These are phyloP conservation scores for Globisporangium uncinulatum DNA, from an alignment of 352 stramenopile genomes.

Conservation along the genomic window DNA sequence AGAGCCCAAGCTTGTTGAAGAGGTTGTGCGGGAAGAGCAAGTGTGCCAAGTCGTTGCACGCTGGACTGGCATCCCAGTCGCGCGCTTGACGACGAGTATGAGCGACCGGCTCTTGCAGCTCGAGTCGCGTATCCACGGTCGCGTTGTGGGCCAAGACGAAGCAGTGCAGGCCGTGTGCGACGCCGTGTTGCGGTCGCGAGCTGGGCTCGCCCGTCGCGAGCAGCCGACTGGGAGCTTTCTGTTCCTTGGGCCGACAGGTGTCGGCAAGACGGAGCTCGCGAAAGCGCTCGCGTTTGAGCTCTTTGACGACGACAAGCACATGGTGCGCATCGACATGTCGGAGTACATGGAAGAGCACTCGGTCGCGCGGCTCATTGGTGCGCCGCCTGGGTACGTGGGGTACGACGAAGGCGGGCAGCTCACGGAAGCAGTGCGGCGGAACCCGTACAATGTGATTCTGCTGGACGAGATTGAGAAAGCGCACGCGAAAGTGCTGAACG, in stretches of 20 bases:
- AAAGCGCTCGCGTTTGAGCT: slow-evolving; percentile 91
- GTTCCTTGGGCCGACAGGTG: slow-evolving; percentile 95
- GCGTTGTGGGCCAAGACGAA: slow-evolving; percentile 93
- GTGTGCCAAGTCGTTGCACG: too few relatives aligned
- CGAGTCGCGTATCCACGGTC: slow-evolving; percentile 78
- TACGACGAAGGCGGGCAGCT: slow-evolving; percentile 95
- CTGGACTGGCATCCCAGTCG: slow-evolving; percentile 94
- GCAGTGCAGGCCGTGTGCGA: slow-evolving; percentile 90
- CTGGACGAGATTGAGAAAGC: slow-evolving; percentile 99
- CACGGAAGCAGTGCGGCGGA: slow-evolving; percentile 93
- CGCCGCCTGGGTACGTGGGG: slow-evolving; percentile 94
- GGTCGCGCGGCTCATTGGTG: slow-evolving; percentile 90
- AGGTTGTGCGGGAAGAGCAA: too few relatives aligned
- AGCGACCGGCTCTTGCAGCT: slow-evolving; percentile 86
- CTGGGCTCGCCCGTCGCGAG: slow-evolving; percentile 81
- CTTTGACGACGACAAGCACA: slow-evolving; percentile 94
- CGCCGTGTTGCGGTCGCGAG: slow-evolving; percentile 89
- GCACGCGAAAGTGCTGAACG: slow-evolving; percentile 94
- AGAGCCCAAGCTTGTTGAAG: slow-evolving; percentile 55
- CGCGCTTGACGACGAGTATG: slow-evolving; percentile 92
- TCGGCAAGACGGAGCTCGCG: slow-evolving; percentile 94
- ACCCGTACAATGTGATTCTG: slow-evolving; percentile 97
- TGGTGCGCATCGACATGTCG: slow-evolving; percentile 96
- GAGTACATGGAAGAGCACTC: slow-evolving; percentile 98
- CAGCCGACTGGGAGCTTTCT: slow-evolving; percentile 95